Conservation (phyloP, 345 rosid species). For the Nephelium lappaceum region DNA sequence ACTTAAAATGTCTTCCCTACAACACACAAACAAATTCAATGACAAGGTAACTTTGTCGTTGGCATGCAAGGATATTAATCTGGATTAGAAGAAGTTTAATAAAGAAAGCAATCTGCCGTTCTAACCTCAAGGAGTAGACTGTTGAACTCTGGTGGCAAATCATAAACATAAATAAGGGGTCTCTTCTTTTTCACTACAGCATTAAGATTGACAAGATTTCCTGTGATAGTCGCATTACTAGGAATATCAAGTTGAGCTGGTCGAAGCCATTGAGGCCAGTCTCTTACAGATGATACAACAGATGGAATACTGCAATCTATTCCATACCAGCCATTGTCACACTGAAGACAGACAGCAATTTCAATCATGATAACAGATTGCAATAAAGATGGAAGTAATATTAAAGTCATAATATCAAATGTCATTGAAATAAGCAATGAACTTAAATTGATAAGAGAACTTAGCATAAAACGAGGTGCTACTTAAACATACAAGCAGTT, state of each 20-base stretch:
- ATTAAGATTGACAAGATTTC: slow-evolving; percentile 55
- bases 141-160: slow-evolving; percentile 90
- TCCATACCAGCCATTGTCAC: slow-evolving; percentile 91
- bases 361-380: slow-evolving; percentile 11
- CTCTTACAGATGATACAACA: slow-evolving; percentile 63
- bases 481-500: neutral
- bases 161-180: slow-evolving; percentile 93
- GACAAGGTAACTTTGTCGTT: slow-evolving; percentile 20
- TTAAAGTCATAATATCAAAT: neutral
- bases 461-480: neutral
- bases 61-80: slow-evolving; percentile 16
- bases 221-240: slow-evolving; percentile 31
- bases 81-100: slow-evolving; percentile 7
- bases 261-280: slow-evolving; percentile 92
- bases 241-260: slow-evolving; percentile 85
- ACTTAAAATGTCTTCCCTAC: slow-evolving; percentile 90
- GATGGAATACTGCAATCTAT: slow-evolving; percentile 92
- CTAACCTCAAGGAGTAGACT: slow-evolving; percentile 94
- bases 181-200: slow-evolving; percentile 73
- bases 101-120: slow-evolving; percentile 9
- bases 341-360: slow-evolving; percentile 43
- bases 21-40: slow-evolving; percentile 28
- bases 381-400: neutral
- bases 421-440: neutral
- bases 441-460: neutral